Percentiles rank a stretch among this genome's conserved stretches.
phyloP scores from a whole-genome alignment of 2,329 filamentous ascomycete genomes.

The Triangularia verruculosa region DNA sequence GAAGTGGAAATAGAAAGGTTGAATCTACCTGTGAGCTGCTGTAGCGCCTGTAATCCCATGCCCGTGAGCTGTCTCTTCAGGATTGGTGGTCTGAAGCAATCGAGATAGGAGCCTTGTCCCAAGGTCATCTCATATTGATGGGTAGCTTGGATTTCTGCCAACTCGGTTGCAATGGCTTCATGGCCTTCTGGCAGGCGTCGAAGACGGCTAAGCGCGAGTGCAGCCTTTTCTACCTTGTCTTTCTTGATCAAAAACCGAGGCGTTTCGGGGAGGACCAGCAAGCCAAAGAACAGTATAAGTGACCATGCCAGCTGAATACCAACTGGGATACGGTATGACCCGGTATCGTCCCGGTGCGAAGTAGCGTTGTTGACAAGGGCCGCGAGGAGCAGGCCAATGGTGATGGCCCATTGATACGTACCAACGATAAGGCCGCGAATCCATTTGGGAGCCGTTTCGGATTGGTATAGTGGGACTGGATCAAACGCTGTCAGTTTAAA shows the following conservation, averaged over 20 bases:
- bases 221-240: slow-evolving; percentile 52
- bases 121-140: slow-evolving; percentile 61
- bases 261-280: slow-evolving; percentile 69
- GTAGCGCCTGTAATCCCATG: slow-evolving; percentile 62
- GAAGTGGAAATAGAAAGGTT: slow-evolving; percentile 1
- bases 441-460: slow-evolving; percentile 69
- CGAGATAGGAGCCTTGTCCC: slow-evolving; percentile 46
- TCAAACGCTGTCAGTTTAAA: slow-evolving; percentile 1
- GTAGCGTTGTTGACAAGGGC: slow-evolving; percentile 65
- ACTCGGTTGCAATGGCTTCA: slow-evolving; percentile 55
- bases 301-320: slow-evolving; percentile 67
- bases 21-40: slow-evolving; percentile 52
- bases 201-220: slow-evolving; percentile 55
- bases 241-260: slow-evolving; percentile 67
- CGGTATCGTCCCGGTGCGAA: slow-evolving; percentile 48
- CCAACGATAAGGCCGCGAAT: slow-evolving; percentile 70
- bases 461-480: slow-evolving; percentile 66
- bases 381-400: slow-evolving; percentile 66
- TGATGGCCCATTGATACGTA: slow-evolving; percentile 68
- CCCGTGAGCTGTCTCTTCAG: slow-evolving; percentile 64
- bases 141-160: slow-evolving; percentile 62
- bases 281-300: slow-evolving; percentile 60
- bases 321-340: slow-evolving; percentile 62
- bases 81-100: slow-evolving; percentile 52
- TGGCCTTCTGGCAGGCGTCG: slow-evolving; percentile 59